These are phyloP conservation scores for Hibiscus syriacus DNA, from an alignment of 345 rosid genomes.

Conservation along the genomic window DNA sequence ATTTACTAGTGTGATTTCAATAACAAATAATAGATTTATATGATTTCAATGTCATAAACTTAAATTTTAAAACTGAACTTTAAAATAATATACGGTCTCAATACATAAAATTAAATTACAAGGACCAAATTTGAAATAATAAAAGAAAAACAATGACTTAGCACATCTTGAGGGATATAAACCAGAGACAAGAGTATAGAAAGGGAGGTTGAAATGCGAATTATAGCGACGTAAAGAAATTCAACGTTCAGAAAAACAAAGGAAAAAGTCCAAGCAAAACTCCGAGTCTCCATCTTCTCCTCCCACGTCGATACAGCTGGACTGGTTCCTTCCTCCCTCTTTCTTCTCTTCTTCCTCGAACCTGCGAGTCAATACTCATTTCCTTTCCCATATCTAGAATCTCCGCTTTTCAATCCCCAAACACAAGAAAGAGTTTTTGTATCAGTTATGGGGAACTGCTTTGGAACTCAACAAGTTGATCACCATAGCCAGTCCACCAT, in stretches of 20 bases:
- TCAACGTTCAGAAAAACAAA: not conserved
- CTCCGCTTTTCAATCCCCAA: not conserved
- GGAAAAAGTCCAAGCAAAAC: slow-evolving; percentile 5
- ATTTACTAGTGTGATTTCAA: no score
- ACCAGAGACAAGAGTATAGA: no score
- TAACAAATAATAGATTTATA: no score
- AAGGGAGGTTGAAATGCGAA: no score
- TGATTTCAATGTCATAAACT: no score
- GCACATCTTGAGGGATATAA: no score
- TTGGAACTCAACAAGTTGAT: slow-evolving; percentile 6
- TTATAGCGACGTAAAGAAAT: no score
- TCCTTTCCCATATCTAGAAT: not conserved
- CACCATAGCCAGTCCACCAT: slow-evolving; percentile 5
- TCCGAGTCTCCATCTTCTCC: not conserved
- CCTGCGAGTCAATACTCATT: slow-evolving; percentile 2
- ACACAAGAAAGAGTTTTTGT: not conserved
- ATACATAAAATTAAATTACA: no score
- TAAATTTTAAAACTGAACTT: no score
- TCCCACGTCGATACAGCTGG: not conserved
- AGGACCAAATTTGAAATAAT: no score
- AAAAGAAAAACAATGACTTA: no score
- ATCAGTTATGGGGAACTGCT: slow-evolving; percentile 6
- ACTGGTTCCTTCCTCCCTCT: not conserved
- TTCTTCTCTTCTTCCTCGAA: slow-evolving; percentile 17
- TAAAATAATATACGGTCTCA: no score